Conservation (phyloP, 441 rosid genomes). For the Raphanus hybrid region DNA sequence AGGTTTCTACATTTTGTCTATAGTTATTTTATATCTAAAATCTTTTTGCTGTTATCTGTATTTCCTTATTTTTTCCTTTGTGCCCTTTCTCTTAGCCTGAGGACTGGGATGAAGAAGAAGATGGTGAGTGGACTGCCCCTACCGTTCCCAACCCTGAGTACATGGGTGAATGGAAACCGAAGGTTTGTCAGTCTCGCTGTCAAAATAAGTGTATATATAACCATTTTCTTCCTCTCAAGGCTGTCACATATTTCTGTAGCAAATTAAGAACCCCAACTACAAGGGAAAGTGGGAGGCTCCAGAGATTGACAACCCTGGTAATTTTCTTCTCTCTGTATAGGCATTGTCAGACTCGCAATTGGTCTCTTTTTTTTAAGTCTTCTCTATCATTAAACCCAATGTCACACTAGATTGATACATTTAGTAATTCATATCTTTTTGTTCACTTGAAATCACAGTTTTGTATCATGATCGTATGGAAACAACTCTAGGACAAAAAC, state of each 20-base stretch:
- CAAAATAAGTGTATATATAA: conserved; percentile 1
- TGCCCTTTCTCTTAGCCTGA: conserved; percentile 63
- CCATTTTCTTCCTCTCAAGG: conserved; percentile 20
- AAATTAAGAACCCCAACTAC: conserved; percentile 95
- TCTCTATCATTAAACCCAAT: background rate
- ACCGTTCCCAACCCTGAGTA: conserved; percentile 91
- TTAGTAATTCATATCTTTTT: background rate
- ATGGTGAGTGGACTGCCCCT: conserved; percentile 95
- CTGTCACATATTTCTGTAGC: conserved; percentile 47
- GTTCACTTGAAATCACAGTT: background rate
- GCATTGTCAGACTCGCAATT: no score
- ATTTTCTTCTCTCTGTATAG: background rate
- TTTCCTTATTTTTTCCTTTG: background rate
- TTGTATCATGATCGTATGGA: background rate
- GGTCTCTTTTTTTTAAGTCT: no score
- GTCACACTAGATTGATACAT: background rate
- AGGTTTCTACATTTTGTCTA: conserved; percentile 57
- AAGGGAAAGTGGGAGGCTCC: conserved; percentile 98
- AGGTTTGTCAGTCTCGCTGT: conserved; percentile 54
- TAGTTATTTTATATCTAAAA: background rate
- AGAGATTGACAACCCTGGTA: conserved; percentile 93
- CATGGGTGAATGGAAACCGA: conserved; percentile 90
- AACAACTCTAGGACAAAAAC: no score
- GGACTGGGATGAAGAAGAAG: conserved; percentile 82
- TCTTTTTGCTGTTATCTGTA: background rate